Base-by-base conservation (phyloP, 371 early-diverging fungal genomes). In the Apophysomyces variabilis region DNA sequence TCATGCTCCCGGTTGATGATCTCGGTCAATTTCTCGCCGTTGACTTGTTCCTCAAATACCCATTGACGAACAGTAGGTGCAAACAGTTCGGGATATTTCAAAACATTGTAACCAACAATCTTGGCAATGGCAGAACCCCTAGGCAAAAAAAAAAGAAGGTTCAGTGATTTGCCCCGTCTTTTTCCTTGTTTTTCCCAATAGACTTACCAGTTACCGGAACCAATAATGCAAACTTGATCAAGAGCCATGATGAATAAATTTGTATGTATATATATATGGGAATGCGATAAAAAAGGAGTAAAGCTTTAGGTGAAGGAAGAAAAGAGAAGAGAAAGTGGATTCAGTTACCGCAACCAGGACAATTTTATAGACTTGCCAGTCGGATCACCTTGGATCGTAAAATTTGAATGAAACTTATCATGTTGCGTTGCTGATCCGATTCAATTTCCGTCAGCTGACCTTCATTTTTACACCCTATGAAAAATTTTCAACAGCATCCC, bases 101-200 rank as follows among this genome's bases (percentile, higher is more conserved):
- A 57, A 44, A 95, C 92, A 77, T 97, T 99, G 68, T 82, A 76
- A 46, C 96, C 99, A 37, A 98, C 82, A 63, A 99, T 93, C 82
- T 94, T 94, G 58, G 97, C 95, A 62, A 97, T 93, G 14, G 95
- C 95, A 39, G 96, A 94, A 65, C 99, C 99, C 95, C 95, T 94
- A 66, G 12, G 37, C 26, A 13, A n/a, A 39, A 16, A 5, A 4
- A 18, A 39, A 38, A 4, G 18, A 39, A 43, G 21, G 21, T 36
- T 35, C 58, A 14, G 21, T 21, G 32, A 26, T 26, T 26, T 26
- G 32, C 32, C 32, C 32, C 32, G 32, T 26, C 32, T 26, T 26
- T 26, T 26, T 1, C 32, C 32, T 41, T 41, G 41, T 41, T 41
- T 41, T 26, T 26, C 32, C 32, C 6, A 18, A 5, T 16, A 37